Conservation (phyloP, 768 basidiomycete species). For the Russula lepida region DNA sequence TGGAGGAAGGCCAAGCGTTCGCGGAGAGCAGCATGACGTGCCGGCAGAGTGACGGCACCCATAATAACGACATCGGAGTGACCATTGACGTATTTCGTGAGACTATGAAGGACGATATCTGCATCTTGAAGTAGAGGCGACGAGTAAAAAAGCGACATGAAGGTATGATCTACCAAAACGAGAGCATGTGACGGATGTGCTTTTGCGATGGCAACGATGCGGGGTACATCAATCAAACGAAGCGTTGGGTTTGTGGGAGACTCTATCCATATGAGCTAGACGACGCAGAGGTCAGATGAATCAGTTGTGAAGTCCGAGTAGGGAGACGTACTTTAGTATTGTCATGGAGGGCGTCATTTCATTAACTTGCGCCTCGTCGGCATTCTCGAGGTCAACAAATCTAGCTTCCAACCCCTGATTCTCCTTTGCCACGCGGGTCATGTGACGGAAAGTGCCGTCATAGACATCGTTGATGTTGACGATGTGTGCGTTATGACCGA, state of each 20-base stretch:
- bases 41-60: conserved; percentile 70
- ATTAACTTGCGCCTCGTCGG: conserved; percentile 55
- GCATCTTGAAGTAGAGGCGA: conserved; percentile 81
- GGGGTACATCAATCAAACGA: conserved; percentile 70
- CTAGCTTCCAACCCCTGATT: conserved; percentile 63
- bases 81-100: conserved; percentile 90
- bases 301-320: neutral
- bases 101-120: conserved; percentile 74
- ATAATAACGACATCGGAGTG: conserved; percentile 93
- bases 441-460: conserved; percentile 85
- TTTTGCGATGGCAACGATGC: conserved; percentile 57
- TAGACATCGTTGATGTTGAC: conserved; percentile 90
- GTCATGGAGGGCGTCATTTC: conserved; percentile 51
- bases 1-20: conserved; percentile 76
- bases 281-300: neutral
- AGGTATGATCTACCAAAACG: conserved; percentile 90
- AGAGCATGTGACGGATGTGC: conserved; percentile 58
- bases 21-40: conserved; percentile 39
- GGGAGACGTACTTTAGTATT: conserved; percentile 67
- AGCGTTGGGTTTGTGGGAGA: conserved; percentile 93
- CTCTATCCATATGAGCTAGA: conserved; percentile 88
- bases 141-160: conserved; percentile 85
- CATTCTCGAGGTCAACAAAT: conserved; percentile 73
- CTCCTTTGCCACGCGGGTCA: conserved; percentile 55
- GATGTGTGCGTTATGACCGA: conserved; percentile 70